Percentiles rank a stretch among this genome's conserved stretches.
Conservation (phyloP, 164 flowering plant species). For the Aristolochia fimbriata region DNA sequence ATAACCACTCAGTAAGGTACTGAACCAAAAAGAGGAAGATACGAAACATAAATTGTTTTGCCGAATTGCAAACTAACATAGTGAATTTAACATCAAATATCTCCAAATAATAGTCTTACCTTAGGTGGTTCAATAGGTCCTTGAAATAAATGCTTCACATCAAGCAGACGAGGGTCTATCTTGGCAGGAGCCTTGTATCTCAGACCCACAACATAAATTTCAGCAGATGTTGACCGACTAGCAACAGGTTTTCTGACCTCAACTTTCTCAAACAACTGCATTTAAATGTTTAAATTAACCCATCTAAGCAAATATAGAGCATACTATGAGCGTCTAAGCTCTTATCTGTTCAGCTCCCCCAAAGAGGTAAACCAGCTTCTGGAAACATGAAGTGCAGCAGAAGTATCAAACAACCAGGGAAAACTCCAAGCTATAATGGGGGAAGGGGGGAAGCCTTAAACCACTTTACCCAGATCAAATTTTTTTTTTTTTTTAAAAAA, state of each 20-base stretch:
- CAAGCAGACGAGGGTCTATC: slow-evolving; percentile 96
- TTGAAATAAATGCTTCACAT: slow-evolving; percentile 69
- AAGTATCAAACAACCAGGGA: background rate
- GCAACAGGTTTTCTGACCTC: slow-evolving; percentile 84
- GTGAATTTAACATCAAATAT: no score
- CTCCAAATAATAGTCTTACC: slow-evolving; percentile 25
- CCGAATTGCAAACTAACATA: background rate
- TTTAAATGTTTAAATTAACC: slow-evolving; percentile 7
- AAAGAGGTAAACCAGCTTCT: background rate
- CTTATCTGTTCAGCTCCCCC: no score
- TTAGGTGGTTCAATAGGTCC: slow-evolving; percentile 53
- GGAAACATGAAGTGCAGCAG: background rate
- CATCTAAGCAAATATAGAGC: background rate
- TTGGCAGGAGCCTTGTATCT: slow-evolving; percentile 91
- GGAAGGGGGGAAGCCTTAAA: background rate
- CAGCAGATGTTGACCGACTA: slow-evolving; percentile 89
- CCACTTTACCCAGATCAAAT: no score
- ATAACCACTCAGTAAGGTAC: background rate
- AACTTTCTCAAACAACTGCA: slow-evolving; percentile 89
- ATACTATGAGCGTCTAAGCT: background rate
- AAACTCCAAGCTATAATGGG: background rate
- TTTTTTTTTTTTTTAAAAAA: no score
- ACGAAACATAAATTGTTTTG: background rate
- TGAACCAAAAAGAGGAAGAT: background rate
- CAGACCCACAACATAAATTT: slow-evolving; percentile 62